Base-by-base conservation (phyloP, 495 filamentous ascomycete genomes). In the Penicillium canariense region DNA sequence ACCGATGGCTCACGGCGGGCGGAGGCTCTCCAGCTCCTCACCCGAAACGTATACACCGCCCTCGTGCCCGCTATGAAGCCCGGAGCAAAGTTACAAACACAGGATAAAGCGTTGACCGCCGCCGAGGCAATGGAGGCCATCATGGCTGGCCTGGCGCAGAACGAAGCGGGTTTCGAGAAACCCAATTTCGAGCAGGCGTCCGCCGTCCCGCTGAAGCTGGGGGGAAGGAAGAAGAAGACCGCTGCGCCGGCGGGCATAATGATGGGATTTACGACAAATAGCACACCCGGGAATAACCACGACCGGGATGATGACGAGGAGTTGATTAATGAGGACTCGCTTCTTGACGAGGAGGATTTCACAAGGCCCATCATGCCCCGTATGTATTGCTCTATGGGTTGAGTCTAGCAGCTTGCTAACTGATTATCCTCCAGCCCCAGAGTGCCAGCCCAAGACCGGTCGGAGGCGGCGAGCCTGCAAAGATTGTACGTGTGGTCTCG, bases 401-500 rank as follows among this genome's bases (percentile, higher is more conserved):
- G 9, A 30, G 35, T 9, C 4, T 40, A 17, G 5, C 17, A 31
- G 34, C 14, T 48, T 14, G 22, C 43, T 47, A 43, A 25, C 34
- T 15, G 15, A 59, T 28, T 43, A 17, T n/a, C 9, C 3, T 30
- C 12, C 56, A 95, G 89, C 92, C 45, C 80, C 85, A 17, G 88
- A 95, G 71, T 97, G 93, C 65, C 78, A 80, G 36, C 92, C 93
- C 31, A 84, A 88, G 73, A 89, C 89, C 51, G 93, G 94, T 75
- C 94, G 96, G 72, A 86, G 91, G 59, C 85, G 92, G 54, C 83
- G 91, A 49, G 91, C 94, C 52, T 98, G 94, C 77, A 97, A 97
- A 73, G 94, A 98, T 75, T 98, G 94, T 76, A 95, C 90, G 4
- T 98, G 94, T 64, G 94, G 95, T 34, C 80, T 98, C 4, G 87